These are phyloP conservation scores for Balakata baccata DNA, from an alignment of 345 rosid genomes.

Conservation along the genomic window DNA sequence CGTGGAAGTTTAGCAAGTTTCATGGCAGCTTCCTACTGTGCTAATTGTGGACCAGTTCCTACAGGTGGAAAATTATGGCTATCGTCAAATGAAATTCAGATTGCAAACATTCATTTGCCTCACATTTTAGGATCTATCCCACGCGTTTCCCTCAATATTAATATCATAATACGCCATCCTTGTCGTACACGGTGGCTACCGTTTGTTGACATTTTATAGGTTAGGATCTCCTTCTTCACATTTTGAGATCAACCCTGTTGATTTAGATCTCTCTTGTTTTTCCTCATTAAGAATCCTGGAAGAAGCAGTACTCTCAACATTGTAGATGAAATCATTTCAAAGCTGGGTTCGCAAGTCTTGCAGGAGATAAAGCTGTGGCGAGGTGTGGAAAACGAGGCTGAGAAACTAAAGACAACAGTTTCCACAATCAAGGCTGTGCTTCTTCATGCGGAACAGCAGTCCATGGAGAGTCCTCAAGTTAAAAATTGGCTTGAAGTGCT, in stretches of 20 bases:
- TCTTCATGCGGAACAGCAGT: background rate
- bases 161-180: too few species aligned
- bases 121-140: too few species aligned
- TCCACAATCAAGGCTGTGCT: background rate
- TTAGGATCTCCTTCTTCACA: too few species aligned
- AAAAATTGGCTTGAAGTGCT: constrained; percentile 28
- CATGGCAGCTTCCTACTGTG: too few species aligned
- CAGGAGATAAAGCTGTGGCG: background rate
- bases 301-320: constrained; percentile 9
- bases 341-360: background rate
- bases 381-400: background rate
- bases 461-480: background rate
- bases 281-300: constrained; percentile 4
- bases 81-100: too few species aligned
- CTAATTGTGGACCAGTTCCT: too few species aligned
- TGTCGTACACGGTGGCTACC: too few species aligned
- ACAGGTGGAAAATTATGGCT: too few species aligned
- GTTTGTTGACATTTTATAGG: too few species aligned
- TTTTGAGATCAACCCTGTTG: background rate
- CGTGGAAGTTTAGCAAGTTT: too few species aligned
- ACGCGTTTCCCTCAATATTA: too few species aligned
- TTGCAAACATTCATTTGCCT: too few species aligned
- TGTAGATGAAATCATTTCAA: background rate
- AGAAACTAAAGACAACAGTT: background rate
- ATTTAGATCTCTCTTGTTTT: background rate